Base-by-base conservation (phyloP, 2,329 filamentous ascomycete genomes). In the Westerdykella ornata region DNA sequence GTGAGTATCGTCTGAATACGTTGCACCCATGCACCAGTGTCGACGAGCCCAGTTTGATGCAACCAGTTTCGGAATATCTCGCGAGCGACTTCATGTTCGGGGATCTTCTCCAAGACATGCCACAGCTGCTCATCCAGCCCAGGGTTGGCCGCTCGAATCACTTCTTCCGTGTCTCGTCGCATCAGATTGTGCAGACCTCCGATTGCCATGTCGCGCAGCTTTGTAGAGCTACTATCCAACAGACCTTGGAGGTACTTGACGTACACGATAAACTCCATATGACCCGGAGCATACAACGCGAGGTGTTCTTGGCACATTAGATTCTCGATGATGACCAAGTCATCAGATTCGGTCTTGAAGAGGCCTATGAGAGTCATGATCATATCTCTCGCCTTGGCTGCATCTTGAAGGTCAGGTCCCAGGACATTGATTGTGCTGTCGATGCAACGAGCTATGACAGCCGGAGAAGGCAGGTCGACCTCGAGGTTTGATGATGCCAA, bases 391-490 rank as follows among this genome's bases (percentile, higher is more conserved):
- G 88, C 86, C 67, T 94, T 96, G 3, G 80, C 81, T 49, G 92
- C 81, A 57, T 97, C 92, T 65, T 97, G 92, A 16, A 98, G 71
- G 66, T 98, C 94, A 0, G 92, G 92, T 0, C 92, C 92, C 9
- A 98, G 76, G 8, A 98, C 92, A 53, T 97, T 97, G 68, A 98
- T 88, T 17, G 95, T 75, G n/a, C 89, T 92, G 65, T 97, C 89
- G 20, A 96, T 82, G 53, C 88, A 94, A 53, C 88, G 82, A 22
- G 86, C 84, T 46, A 97, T 82, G 1, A 88, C 85, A 15, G 88
- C 82, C 1, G 84, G 80, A 0, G 90, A 90, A 5, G 87, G 82
- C 17, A 89, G 74, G 42, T 92, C 87, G 54, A 94, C 74, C 65
- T 96, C 89, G 28, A 95, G 77, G 60, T 95, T 97, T 57, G 92